Evolutionary conservation across 179 eudicot genomes (phyloP).

Genomic region (Silene coronaria): DNA sequence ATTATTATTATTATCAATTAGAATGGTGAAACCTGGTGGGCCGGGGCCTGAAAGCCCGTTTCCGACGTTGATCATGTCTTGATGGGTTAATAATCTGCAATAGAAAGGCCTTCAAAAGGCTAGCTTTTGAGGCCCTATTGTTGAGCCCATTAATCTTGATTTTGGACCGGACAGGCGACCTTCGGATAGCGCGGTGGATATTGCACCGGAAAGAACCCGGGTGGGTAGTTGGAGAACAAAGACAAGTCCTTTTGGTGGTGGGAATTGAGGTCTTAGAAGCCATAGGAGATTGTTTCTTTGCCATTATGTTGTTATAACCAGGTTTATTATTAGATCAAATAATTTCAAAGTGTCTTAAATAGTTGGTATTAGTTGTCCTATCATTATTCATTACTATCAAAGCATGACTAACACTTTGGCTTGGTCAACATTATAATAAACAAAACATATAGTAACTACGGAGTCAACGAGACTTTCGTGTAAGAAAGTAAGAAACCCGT

Average conservation of each 20-base stretch:
- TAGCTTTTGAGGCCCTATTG: not conserved
- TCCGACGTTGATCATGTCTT: conserved; percentile 18
- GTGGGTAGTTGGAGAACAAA: conserved; percentile 31
- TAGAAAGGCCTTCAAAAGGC: conserved; percentile 21
- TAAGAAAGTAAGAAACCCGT: too few relatives aligned
- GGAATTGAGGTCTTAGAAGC: conserved; percentile 1
- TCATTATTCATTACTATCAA: not conserved
- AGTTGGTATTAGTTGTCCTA: not conserved
- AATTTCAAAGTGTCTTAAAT: not conserved
- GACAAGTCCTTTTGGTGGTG: conserved; percentile 22
- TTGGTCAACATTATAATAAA: not conserved
- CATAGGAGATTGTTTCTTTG: conserved; percentile 14
- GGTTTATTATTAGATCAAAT: not conserved
- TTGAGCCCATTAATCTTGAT: conserved; percentile 5
- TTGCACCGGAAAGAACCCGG: conserved; percentile 26
- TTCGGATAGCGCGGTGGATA: conserved; percentile 14
- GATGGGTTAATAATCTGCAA: conserved; percentile 27
- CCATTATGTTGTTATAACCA: not conserved
- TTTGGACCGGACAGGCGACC: conserved; percentile 5
- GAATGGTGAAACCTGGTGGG: conserved; percentile 23
- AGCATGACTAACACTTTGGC: not conserved
- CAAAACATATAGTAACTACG: too few relatives aligned
- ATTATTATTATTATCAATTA: not conserved
- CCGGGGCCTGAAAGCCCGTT: conserved; percentile 13
- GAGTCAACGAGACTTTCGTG: too few relatives aligned